Evolutionary conservation across 345 rosid species (phyloP).

Genomic region (Firmiana major): DNA sequence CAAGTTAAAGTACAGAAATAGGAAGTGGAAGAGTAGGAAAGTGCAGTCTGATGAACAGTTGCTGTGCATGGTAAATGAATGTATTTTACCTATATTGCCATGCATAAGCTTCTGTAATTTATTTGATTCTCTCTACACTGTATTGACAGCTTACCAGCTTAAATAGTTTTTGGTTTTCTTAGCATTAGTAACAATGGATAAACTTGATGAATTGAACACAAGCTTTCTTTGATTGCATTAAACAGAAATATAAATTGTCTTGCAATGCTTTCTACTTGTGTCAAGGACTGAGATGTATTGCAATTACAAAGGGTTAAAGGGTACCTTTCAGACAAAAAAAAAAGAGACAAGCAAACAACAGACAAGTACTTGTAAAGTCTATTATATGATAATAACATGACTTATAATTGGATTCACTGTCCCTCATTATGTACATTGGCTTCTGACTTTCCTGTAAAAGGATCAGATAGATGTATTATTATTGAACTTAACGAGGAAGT

Average conservation of each 20-base stretch:
- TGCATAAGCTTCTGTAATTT: neutral
- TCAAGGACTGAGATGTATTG: neutral
- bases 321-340: constrained; percentile 2
- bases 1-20: neutral
- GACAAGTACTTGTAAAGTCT: neutral
- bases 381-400: neutral
- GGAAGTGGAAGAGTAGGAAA: neutral
- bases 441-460: neutral
- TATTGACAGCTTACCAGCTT: neutral
- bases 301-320: neutral
- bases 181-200: neutral
- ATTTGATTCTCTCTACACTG: neutral
- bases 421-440: constrained; percentile 6
- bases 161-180: neutral
- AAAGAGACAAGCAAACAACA: constrained; percentile 11
- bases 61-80: neutral
- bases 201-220: neutral
- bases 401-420: constrained; percentile 10
- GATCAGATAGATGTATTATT: constrained; percentile 3
- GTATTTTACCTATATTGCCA: neutral
- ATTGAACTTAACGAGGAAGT: neutral
- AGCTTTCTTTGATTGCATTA: neutral
- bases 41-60: neutral
- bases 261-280: neutral
- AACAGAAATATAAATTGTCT: neutral